phyloP scores from a whole-genome alignment of 202 grass and related monocot species.

The Setaria viridis region DNA sequence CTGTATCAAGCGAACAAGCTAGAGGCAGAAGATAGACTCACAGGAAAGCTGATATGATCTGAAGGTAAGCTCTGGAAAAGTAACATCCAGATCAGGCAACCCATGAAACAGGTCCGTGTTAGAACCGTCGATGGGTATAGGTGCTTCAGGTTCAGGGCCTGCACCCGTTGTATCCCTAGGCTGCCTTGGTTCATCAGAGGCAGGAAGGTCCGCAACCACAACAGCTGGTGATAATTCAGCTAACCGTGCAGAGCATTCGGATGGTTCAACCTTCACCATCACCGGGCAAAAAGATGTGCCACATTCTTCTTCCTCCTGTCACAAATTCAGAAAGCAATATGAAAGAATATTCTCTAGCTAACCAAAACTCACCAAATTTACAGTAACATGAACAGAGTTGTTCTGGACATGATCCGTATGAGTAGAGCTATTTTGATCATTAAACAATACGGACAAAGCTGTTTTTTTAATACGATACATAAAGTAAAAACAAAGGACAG shows the following conservation, averaged over 20 bases:
- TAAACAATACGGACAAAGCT: background rate
- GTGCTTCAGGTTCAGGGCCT: background rate
- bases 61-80: slow-evolving; percentile 27
- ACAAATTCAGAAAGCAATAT: slow-evolving; percentile 2
- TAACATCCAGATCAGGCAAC: slow-evolving; percentile 26
- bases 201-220: slow-evolving; percentile 23
- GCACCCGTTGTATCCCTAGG: background rate
- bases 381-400: background rate
- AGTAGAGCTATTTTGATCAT: background rate
- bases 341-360: background rate
- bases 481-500: background rate
- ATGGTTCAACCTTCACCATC: slow-evolving; percentile 39
- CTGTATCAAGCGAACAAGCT: background rate
- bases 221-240: slow-evolving; percentile 43
- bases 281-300: background rate
- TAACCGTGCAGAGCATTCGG: slow-evolving; percentile 34
- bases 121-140: background rate
- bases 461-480: background rate
- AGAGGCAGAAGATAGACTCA: slow-evolving; percentile 42
- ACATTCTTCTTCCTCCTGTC: slow-evolving; percentile 11
- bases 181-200: slow-evolving; percentile 25
- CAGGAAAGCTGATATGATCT: slow-evolving; percentile 39
- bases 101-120: background rate
- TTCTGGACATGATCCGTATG: background rate
- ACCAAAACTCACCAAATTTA: slow-evolving; percentile 25